A percentile compares a stretch with the other conserved stretches of the same genome.
These are phyloP conservation scores for Sonneratia caseolaris DNA, from an alignment of 345 rosid genomes.

Conservation along the genomic window DNA sequence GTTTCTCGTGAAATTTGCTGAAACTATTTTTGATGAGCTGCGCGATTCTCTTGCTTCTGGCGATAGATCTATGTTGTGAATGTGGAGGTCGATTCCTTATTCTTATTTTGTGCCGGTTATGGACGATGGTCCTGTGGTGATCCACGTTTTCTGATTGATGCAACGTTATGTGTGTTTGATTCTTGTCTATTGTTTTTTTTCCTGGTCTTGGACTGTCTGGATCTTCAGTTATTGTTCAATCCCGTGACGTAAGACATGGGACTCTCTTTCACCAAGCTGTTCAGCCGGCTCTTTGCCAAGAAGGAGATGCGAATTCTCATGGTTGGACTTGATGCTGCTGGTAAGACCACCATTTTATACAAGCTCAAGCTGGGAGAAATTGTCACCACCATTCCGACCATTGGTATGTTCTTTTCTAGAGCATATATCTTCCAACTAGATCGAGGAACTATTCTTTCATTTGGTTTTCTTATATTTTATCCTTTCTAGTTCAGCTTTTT, in stretches of 20 bases:
- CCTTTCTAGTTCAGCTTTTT: not conserved
- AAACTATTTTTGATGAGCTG: no score
- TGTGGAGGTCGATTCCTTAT: not conserved
- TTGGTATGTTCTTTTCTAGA: conserved; percentile 26
- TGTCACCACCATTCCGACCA: conserved; percentile 67
- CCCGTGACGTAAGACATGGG: conserved; percentile 37
- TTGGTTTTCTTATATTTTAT: not conserved
- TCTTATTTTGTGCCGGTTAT: not conserved
- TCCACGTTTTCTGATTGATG: not conserved
- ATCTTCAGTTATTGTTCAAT: not conserved
- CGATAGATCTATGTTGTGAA: not conserved
- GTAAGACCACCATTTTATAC: conserved; percentile 61
- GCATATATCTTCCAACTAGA: no score
- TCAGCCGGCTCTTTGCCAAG: conserved; percentile 52
- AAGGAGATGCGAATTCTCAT: conserved; percentile 30
- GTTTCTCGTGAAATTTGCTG: not conserved
- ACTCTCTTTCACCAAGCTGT: conserved; percentile 50
- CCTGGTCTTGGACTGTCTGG: not conserved
- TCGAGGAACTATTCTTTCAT: not conserved
- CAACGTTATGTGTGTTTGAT: not conserved
- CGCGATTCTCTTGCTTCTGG: not conserved
- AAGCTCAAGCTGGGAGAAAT: conserved; percentile 72
- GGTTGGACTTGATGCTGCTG: conserved; percentile 31
- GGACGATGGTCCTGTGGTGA: not conserved
- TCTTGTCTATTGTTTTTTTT: not conserved